Base-by-base conservation (phyloP, 768 basidiomycete genomes). In the Suillus bovinus region DNA sequence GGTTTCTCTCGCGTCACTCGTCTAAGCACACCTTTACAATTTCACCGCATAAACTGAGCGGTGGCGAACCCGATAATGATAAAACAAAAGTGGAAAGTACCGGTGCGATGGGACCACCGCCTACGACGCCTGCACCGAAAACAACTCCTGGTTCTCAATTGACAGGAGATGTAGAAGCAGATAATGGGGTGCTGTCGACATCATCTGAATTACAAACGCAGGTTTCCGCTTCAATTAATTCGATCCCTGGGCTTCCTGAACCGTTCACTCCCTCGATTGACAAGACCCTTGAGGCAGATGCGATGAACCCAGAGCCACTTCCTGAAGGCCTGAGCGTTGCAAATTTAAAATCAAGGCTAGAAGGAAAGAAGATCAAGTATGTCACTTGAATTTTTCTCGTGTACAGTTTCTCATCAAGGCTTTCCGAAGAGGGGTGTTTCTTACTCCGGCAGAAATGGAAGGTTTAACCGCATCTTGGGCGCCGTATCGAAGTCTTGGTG, bases 401-500 rank as follows among this genome's bases (percentile, higher is more conserved):
- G 31, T 53, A 56, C 44, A 33, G 10, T 27, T 56, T 53, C 61
- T 64, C 38, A 65, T 69, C 22, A 66, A 60, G 50, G 57, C 58
- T 64, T 49, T 49, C 60, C 27, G 54, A 70, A 90, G 89, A 76
- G 88, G 88, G 8, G 85, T 86, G 27, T 71, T 94, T 63, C 77
- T 95, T 65, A 90, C 90, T 3, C 90, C 92, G 7, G 77, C 84
- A 55, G 92, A 96, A 75, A 94, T 94, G 93, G 84, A 88, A 63
- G 82, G 80, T 29, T 73, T 96, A 63, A 92, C 93, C 4, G 84
- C 84, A 57, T 68, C 76, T 33, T 96, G 94, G 94, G 83, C 78
- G 67, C 94, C 94, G 5, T 96, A 91, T 70, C 79, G 93, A 67
- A 92, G 90, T 68, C 64, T 95, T 34, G 93, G 90, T 89, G 89